Evolutionary conservation across 306 rosid species (phyloP), one percentile per base, ranked within the genome.

Genomic region (Abrus precatorius): DNA sequence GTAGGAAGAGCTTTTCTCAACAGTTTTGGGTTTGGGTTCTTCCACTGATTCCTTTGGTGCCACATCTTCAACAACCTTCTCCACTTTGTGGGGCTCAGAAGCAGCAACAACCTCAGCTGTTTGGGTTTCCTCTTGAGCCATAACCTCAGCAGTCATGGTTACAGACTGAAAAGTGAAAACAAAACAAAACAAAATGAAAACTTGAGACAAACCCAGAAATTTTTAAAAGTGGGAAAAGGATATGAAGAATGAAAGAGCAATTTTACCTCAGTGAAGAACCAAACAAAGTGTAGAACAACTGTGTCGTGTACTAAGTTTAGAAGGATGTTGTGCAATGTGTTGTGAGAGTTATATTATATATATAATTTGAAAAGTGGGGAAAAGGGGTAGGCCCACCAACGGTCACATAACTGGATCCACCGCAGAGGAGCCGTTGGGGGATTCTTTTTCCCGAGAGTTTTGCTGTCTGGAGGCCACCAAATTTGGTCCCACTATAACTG

Each of bases 381-480:
- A 59, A 54, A 3, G 4, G 5, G 27, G 43, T 69, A 11, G 84
- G 41, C 53, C 83, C 81, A 85, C 30, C 71, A 83, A 86, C 87
- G 87, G 89, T 83, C 43, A 83, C 61, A 70, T 75, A 65, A 77
- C 65, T 79, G 83, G 83, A 83, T 79, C 48, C 86, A 86, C 9
- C 77, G 28, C 59, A 72, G 74, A 72, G 83, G 70, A 85, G 87
- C 89, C 89, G 85, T 83, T 86, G 77, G 36, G 70, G 41, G 79
- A 75, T 84, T 80, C 82, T 62, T 75, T 28, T 80, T 69, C 61
- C 70, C 84, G 59, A 83, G 85, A n/a, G 32, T 74, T 65, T 49
- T 66, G 83, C 64, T 44, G 3, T 13, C 77, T 85, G 88, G 57
- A 56, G 1, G 72, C 1, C 55, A 49, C 36, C 4, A 0, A 33